These are phyloP conservation scores for Skeletonema grethae DNA, from an alignment of 108 stramenopile genomes.

Conservation along the genomic window DNA sequence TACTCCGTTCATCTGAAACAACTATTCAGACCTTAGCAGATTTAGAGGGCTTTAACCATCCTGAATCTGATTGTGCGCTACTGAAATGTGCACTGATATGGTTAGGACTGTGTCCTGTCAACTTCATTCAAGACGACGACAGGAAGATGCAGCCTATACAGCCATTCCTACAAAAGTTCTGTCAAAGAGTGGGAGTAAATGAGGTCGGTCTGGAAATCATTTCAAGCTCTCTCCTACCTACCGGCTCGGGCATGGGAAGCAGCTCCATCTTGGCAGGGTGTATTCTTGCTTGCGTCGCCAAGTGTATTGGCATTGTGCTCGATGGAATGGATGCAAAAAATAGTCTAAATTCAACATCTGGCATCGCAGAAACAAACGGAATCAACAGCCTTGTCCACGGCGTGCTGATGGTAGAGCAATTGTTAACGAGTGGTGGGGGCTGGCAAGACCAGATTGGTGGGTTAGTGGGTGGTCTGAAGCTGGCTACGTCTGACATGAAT, in stretches of 20 bases:
- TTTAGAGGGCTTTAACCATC: slow-evolving; percentile 56
- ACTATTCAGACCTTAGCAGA: slow-evolving; percentile 40
- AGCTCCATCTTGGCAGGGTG: slow-evolving; percentile 82
- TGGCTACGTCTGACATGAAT: slow-evolving; percentile 44
- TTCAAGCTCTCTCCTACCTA: slow-evolving; percentile 69
- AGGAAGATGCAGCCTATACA: slow-evolving; percentile 37
- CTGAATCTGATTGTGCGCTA: slow-evolving; percentile 63
- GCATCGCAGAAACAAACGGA: slow-evolving; percentile 21
- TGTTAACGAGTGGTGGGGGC: slow-evolving; percentile 84
- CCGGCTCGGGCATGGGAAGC: slow-evolving; percentile 87
- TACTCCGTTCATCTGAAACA: slow-evolving; percentile 29
- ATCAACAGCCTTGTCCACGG: slow-evolving; percentile 48
- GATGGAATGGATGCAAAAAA: not conserved
- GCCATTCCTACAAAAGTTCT: slow-evolving; percentile 56
- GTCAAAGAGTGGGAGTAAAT: slow-evolving; percentile 33
- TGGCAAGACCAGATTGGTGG: slow-evolving; percentile 91
- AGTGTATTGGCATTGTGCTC: slow-evolving; percentile 52
- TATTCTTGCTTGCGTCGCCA: slow-evolving; percentile 58
- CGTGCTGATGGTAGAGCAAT: slow-evolving; percentile 76
- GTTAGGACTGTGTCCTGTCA: slow-evolving; percentile 55
- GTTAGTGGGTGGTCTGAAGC: slow-evolving; percentile 64
- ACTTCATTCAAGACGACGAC: slow-evolving; percentile 28
- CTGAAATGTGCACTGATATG: slow-evolving; percentile 70
- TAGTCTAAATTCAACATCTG: not conserved
- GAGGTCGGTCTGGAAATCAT: slow-evolving; percentile 69